phyloP scores from a whole-genome alignment of 495 filamentous ascomycete species.

The Talaromyces nanjingensis region DNA sequence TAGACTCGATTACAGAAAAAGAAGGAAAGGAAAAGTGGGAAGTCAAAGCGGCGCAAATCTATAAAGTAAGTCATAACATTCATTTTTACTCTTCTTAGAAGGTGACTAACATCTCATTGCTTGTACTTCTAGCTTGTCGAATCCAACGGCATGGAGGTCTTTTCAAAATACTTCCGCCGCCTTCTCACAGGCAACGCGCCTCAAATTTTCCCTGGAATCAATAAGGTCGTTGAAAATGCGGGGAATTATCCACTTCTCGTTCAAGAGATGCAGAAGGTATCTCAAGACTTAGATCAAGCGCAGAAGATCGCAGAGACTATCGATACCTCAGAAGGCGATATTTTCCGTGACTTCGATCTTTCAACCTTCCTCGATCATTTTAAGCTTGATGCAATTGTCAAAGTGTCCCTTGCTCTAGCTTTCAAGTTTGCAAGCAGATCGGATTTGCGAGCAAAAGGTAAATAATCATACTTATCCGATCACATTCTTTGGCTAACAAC shows the following conservation, averaged over 20 bases:
- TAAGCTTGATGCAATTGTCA: constrained; percentile 78
- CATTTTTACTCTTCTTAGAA: neutral
- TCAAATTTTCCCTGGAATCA: constrained; percentile 74
- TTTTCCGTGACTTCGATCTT: constrained; percentile 91
- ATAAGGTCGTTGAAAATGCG: constrained; percentile 61
- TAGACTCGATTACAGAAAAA: constrained; percentile 91
- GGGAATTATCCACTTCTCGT: constrained; percentile 76
- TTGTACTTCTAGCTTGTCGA: constrained; percentile 63
- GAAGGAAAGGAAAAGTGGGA: constrained; percentile 91
- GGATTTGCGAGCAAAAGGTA: constrained; percentile 88
- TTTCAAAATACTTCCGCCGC: constrained; percentile 83
- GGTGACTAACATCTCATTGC: neutral
- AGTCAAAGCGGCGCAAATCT: constrained; percentile 79
- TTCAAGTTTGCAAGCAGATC: constrained; percentile 72
- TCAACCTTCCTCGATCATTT: constrained; percentile 91
- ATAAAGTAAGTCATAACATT: constrained; percentile 56
- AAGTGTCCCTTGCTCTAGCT: constrained; percentile 80
- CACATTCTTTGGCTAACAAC: constrained; percentile 18
- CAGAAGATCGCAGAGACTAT: constrained; percentile 89
- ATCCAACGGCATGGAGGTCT: constrained; percentile 96
- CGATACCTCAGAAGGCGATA: constrained; percentile 76
- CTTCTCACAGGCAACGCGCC: constrained; percentile 76
- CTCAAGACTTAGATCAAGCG: constrained; percentile 70
- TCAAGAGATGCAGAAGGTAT: constrained; percentile 78
- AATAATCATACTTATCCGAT: constrained; percentile 12